These are phyloP conservation scores for Metarhizium humberi DNA, from an alignment of 2,329 filamentous ascomycete species.

Conservation along the genomic window DNA sequence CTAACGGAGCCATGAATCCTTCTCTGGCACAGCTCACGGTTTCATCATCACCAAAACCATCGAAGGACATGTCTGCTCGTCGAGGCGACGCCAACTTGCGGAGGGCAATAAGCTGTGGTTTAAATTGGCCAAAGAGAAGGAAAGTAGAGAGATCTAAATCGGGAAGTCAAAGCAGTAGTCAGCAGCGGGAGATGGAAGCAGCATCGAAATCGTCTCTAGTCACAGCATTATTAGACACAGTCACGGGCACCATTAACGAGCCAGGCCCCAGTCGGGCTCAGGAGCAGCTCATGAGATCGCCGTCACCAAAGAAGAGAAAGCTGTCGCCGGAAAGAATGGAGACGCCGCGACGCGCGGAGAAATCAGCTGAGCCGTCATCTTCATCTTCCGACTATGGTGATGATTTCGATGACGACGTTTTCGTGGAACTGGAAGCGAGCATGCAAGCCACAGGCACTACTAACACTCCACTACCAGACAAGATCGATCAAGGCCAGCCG, in stretches of 20 bases:
- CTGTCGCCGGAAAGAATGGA: constrained; percentile 12
- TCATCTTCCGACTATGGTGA: constrained; percentile 42
- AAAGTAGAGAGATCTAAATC: constrained; percentile 42
- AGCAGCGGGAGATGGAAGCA: constrained; percentile 33
- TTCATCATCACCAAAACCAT: constrained; percentile 60
- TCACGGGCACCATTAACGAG: constrained; percentile 43
- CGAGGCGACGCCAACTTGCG: constrained; percentile 39
- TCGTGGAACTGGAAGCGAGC: constrained; percentile 44
- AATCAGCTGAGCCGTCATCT: constrained; percentile 7
- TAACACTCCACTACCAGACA: constrained; percentile 12
- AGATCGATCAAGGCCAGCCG: constrained; percentile 18
- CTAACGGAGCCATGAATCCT: constrained; percentile 41
- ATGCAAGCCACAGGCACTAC: constrained; percentile 15
- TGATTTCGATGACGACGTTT: constrained; percentile 50
- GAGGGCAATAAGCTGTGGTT: constrained; percentile 59
- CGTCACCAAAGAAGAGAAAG: constrained; percentile 33
- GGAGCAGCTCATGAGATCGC: constrained; percentile 26
- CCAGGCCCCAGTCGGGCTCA: constrained; percentile 23
- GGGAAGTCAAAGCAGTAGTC: constrained; percentile 20
- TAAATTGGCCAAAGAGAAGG: constrained; percentile 63
- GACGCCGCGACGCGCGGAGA: constrained; percentile 13
- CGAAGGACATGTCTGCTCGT: constrained; percentile 31
- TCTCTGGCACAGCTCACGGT: constrained; percentile 56
- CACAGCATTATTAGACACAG: constrained; percentile 57
- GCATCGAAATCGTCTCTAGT: constrained; percentile 48